A percentile compares a stretch with the other conserved stretches of the same genome.
phyloP scores from a whole-genome alignment of 1,139 yeast genomes.

The Magnusiomyces fungicola region DNA sequence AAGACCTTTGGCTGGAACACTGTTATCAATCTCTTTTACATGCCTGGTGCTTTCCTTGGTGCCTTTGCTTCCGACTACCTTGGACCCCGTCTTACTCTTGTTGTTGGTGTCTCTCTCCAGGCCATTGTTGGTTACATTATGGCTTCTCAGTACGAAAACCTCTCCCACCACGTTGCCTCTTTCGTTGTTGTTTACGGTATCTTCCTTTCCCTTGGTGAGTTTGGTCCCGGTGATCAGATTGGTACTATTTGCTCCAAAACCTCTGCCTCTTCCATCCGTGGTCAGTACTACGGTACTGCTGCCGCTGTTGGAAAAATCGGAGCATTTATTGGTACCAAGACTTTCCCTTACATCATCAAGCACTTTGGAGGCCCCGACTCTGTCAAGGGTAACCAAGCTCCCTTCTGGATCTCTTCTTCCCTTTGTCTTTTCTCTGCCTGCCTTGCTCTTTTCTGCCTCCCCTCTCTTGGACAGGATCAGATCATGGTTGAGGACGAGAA shows the following conservation, averaged over 20 bases:
- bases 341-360: conserved; percentile 66
- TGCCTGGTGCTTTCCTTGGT: conserved; percentile 86
- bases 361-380: conserved; percentile 41
- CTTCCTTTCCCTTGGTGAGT: conserved; percentile 80
- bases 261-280: conserved; percentile 79
- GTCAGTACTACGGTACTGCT: conserved; percentile 83
- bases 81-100: conserved; percentile 79
- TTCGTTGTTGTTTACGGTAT: conserved; percentile 84
- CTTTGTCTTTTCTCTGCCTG: conserved; percentile 66
- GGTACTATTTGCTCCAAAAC: conserved; percentile 85
- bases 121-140: conserved; percentile 77
- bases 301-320: conserved; percentile 60
- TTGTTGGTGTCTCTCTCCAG: conserved; percentile 62
- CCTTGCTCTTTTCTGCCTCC: conserved; percentile 64
- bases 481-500: conserved; percentile 67
- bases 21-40: conserved; percentile 76
- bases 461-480: conserved; percentile 77
- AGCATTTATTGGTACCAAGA: conserved; percentile 66
- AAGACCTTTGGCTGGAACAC: conserved; percentile 89
- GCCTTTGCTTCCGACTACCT: conserved; percentile 75
- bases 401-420: conserved; percentile 76
- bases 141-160: conserved; percentile 59
- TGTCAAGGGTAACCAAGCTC: conserved; percentile 56
- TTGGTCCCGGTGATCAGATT: conserved; percentile 90
- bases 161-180: conserved; percentile 59